Evolutionary conservation across 2,329 filamentous ascomycete genomes (phyloP).

Genomic region (Keithomyces neogunnii): DNA sequence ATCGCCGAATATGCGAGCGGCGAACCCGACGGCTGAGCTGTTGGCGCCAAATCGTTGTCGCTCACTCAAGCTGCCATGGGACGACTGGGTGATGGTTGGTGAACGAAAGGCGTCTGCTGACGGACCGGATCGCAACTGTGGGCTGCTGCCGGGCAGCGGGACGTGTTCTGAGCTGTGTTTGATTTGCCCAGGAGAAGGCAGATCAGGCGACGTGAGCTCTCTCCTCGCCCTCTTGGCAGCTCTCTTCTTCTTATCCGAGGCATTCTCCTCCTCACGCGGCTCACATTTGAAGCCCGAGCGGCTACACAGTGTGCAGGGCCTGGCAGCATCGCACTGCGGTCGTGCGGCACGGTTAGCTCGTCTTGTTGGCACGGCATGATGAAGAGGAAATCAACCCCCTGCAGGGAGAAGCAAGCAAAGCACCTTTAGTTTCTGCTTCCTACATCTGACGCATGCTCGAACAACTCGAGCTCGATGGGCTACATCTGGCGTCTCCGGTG

Average conservation of each 20-base stretch:
- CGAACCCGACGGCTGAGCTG: constrained; percentile 3
- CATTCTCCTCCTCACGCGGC: constrained; percentile 1
- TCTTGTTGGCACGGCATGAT: not conserved
- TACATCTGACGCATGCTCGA: constrained; percentile 3
- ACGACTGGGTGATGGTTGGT: not conserved
- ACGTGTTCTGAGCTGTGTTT: not conserved
- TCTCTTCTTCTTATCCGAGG: not conserved
- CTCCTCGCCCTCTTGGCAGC: not conserved
- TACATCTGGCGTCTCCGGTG: not conserved
- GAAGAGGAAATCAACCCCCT: not conserved
- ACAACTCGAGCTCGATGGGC: constrained; percentile 1
- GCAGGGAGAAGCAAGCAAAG: not conserved
- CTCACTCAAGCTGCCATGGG: not conserved
- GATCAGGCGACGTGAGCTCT: not conserved
- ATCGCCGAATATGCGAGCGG: constrained; percentile 3
- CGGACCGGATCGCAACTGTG: not conserved
- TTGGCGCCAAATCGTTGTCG: constrained; percentile 4
- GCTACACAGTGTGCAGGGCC: constrained; percentile 4
- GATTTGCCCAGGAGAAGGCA: not conserved
- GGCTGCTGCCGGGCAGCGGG: not conserved
- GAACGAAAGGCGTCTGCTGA: not conserved
- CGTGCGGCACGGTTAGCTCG: not conserved
- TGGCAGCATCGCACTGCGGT: constrained; percentile 2
- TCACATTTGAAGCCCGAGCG: constrained; percentile 4
- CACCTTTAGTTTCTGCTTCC: constrained; percentile 5